Conservation (phyloP, 2,329 filamentous ascomycete genomes). For the Trichoderma sp. region DNA sequence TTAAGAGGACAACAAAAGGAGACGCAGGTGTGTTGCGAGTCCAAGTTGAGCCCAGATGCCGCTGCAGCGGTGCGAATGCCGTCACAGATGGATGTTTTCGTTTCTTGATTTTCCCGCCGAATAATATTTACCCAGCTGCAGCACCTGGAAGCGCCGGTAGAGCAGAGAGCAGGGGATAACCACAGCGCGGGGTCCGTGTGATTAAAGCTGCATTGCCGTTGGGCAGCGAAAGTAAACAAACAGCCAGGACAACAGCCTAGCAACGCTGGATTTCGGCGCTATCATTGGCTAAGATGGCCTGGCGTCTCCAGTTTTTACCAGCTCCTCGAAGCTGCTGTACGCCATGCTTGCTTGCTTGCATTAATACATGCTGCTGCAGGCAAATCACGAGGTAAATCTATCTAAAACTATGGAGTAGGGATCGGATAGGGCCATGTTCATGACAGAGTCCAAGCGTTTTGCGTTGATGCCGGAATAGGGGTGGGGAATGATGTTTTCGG, state of each 20-base stretch:
- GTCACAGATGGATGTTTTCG: conserved; percentile 17
- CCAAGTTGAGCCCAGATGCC: background rate
- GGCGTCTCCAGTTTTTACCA: background rate
- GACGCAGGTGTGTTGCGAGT: background rate
- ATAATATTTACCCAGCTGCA: background rate
- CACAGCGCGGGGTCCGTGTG: conserved; percentile 25
- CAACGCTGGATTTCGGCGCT: conserved; percentile 18
- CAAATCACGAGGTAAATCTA: conserved; percentile 8
- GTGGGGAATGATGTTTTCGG: background rate
- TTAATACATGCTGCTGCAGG: conserved; percentile 7
- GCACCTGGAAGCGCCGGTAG: conserved; percentile 10
- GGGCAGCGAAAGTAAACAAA: conserved; percentile 27
- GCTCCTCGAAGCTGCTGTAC: background rate
- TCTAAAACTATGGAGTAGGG: conserved; percentile 15
- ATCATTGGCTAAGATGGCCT: background rate
- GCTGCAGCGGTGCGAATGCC: conserved; percentile 14
- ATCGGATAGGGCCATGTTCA: background rate
- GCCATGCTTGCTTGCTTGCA: conserved; percentile 9
- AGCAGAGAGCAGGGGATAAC: conserved; percentile 16
- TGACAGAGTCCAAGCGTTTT: background rate
- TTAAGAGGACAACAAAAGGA: background rate
- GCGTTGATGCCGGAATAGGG: background rate
- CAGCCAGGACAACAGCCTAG: conserved; percentile 23
- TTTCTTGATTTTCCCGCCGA: background rate
- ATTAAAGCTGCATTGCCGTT: conserved; percentile 14